Conservation (phyloP, 2,329 filamentous ascomycete species). For the Diaporthe nobilis region DNA sequence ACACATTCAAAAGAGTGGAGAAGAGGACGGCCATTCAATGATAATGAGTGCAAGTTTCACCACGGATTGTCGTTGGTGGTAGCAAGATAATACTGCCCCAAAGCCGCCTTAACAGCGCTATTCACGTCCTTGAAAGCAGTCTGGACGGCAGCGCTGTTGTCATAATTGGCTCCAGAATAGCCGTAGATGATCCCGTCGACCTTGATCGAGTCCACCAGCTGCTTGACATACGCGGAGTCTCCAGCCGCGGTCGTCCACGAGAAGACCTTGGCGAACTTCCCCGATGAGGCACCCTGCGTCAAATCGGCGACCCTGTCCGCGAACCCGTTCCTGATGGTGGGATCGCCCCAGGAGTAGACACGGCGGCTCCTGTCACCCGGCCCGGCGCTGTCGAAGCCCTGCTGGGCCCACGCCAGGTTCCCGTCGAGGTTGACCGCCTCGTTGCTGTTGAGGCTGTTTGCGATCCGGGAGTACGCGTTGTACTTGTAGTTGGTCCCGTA, state of each 20-base stretch:
- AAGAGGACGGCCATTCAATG: too few relatives aligned
- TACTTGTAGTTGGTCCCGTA: neutral
- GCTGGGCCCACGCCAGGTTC: neutral
- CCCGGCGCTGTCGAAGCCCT: neutral
- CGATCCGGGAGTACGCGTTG: neutral
- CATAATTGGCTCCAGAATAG: neutral
- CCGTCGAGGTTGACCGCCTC: neutral
- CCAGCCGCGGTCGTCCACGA: neutral
- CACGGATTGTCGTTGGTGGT: neutral
- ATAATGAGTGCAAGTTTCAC: neutral
- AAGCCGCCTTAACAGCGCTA: neutral
- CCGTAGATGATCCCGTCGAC: neutral
- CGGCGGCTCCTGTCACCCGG: neutral
- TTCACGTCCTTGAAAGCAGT: neutral
- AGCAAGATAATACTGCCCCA: neutral
- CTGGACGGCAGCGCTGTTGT: neutral
- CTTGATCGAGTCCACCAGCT: neutral
- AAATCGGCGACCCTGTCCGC: neutral
- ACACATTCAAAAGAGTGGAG: neutral
- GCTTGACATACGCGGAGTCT: neutral
- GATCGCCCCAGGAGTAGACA: conserved; percentile 5
- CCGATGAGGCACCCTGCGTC: neutral
- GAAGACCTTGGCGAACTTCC: neutral
- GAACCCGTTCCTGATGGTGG: neutral
- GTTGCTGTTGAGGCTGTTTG: neutral